phyloP scores from a whole-genome alignment of 139 green algal genomes.

The Chlamydomonas applanata region DNA sequence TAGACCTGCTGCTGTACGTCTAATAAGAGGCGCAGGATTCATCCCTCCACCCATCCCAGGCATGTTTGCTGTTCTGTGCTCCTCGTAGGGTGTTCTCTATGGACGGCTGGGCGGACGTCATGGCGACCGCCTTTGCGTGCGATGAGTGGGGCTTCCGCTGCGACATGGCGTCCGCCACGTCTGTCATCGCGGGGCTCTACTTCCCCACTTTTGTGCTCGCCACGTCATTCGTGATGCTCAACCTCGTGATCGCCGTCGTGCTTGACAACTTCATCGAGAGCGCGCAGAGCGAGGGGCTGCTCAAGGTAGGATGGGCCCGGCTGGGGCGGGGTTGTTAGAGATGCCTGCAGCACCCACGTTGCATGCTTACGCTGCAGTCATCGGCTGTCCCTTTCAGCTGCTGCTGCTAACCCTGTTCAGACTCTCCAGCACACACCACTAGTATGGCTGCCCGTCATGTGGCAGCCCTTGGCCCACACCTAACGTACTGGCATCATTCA shows the following conservation, averaged over 20 bases:
- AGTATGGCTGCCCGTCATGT: no score
- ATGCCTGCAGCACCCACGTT: background rate
- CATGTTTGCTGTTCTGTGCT: conserved; percentile 9
- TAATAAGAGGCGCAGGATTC: conserved; percentile 60
- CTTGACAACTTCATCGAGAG: conserved; percentile 52
- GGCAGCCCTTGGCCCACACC: no score
- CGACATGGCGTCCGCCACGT: background rate
- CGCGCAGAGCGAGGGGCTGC: conserved; percentile 24
- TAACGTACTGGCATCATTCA: no score
- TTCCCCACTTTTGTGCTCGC: conserved; percentile 52
- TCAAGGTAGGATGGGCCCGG: background rate
- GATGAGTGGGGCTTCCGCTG: background rate
- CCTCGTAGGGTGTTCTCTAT: no score
- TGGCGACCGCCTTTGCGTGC: no score
- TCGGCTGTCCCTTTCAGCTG: no score
- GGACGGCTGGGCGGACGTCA: no score
- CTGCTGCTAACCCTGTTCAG: no score
- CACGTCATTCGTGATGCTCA: conserved; percentile 59
- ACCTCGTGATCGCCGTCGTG: conserved; percentile 67
- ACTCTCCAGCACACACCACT: no score
- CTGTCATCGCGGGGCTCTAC: conserved; percentile 34
- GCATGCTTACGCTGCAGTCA: background rate
- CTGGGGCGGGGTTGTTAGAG: no score
- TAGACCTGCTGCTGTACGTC: conserved; percentile 66
- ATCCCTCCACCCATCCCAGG: conserved; percentile 25